Percentiles rank a stretch among this genome's conserved stretches.
phyloP scores from a whole-genome alignment of 1,284 basidiomycete genomes.

The Cryptococcus sp. region DNA sequence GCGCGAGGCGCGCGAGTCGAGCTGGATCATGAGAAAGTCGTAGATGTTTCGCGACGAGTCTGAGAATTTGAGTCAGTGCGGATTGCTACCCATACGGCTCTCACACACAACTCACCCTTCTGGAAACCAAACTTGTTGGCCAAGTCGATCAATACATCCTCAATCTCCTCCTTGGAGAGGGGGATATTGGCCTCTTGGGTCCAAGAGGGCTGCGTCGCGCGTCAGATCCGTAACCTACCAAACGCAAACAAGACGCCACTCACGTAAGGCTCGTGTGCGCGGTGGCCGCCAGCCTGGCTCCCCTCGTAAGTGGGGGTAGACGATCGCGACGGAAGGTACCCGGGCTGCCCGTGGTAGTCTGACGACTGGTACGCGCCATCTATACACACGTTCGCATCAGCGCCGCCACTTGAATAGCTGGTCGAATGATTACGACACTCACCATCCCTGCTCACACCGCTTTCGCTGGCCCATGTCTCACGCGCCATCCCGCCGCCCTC shows the following conservation, averaged over 20 bases:
- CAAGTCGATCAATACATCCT: constrained; percentile 96
- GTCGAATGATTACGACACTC: constrained; percentile 56
- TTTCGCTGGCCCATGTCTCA: constrained; percentile 50
- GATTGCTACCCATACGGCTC: neutral
- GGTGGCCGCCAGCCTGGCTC: constrained; percentile 59
- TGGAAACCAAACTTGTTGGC: constrained; percentile 99
- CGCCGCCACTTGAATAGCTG: neutral
- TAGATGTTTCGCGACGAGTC: constrained; percentile 67
- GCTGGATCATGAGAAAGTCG: constrained; percentile 96
- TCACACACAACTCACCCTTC: constrained; percentile 62
- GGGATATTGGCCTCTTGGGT: constrained; percentile 86
- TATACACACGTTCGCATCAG: neutral
- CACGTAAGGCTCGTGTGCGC: constrained; percentile 53
- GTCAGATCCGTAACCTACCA: constrained; percentile 38
- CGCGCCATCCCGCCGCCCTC: constrained; percentile 48
- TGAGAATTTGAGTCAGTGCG: constrained; percentile 21
- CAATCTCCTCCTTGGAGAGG: constrained; percentile 96
- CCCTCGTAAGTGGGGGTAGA: constrained; percentile 51
- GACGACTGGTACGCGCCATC: constrained; percentile 32
- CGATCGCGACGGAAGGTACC: constrained; percentile 47
- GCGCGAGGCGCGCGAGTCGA: constrained; percentile 93
- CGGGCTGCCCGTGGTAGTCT: constrained; percentile 38
- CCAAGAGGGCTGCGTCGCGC: constrained; percentile 78
- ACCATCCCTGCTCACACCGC: constrained; percentile 38
- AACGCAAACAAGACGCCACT: constrained; percentile 39